Base-by-base conservation (phyloP, 352 stramenopile species). In the Phytopythium litorale region DNA sequence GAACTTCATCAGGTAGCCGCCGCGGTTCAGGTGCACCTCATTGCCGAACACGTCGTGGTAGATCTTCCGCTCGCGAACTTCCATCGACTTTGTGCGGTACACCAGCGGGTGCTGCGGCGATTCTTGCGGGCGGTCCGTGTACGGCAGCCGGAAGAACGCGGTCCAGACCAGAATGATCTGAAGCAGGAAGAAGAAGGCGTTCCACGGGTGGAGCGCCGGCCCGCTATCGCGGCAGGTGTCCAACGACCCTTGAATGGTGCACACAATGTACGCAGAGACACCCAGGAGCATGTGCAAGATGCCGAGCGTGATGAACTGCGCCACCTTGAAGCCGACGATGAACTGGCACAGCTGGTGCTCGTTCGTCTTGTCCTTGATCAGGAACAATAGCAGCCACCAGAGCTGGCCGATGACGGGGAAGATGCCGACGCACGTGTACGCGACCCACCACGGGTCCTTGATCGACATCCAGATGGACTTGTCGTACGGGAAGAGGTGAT, bases 311-410 rank as follows among this genome's bases (percentile, higher is more conserved):
- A 97, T 87, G 60, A 97, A 97, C 64, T 96, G 89, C 7, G 88
- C 87, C n/a, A 79, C 81, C 51, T 97, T 93, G 71, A 97, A 97
- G 18, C 87, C 84, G 19, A 97, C 83, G 53, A 97, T 97, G 43
- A 97, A 97, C 60, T 97, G 79, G 58, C 87, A 96, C n/a, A 97
- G 69, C 62, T 97, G 89, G 60, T 96, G 91, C 68, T 97, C 90
- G 68, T 97, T 92, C 33, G 84, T 93, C 65, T 97, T 97, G 78
- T 97, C 88, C 65, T 96, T 94, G 56, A 96, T 78, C 30, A 97
- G 28, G 54, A 97, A 97, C 11, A 97, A 65, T 21, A 96, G 84
- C 46, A 96, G 77, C 90, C 90, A 97, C 89, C 88, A 97, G 37
- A 95, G 60, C 70, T 96, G 87, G 5, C 87, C 86, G n/a, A 97